Base-by-base conservation (phyloP, 192 early-diverging fungal genomes). In the Umbelopsis sp. region DNA sequence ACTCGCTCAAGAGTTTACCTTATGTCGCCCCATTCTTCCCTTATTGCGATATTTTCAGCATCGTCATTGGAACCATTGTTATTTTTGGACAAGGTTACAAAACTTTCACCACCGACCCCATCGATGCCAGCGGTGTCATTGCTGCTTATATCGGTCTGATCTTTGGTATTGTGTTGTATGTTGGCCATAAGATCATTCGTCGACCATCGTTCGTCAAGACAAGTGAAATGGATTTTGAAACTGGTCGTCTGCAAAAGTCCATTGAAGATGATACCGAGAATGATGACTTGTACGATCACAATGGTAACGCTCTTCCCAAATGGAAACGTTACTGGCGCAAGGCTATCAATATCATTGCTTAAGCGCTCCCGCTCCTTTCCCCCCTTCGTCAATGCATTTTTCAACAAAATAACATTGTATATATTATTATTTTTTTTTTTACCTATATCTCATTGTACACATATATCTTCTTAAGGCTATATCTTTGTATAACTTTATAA, bases 11-110 rank as follows among this genome's bases (percentile, higher is more conserved):
- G 6, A 79, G 83, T 12, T 81, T 97, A 23, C 92, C 93, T 0
- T 97, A 95, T 73, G 70, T 78, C 20, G 89, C 95, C 0, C 87
- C 89, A 1, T 80, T 92, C 25, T 94, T 87, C 75, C 93, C 94
- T 0, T 90, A 84, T 69, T 88, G 89, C 11, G 90, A 89, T 41
- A 84, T 90, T 58, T 84, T 91, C 46, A 86, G 93, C 12, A 80
- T 93, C 49, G 58, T 84, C 1, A 71, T 94, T 49, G 88, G 87
- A 8, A 44, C 78, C 12, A 81, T 91, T 58, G 88, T 85, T 53
- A 84, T 81, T 58, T 78, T 87, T 71, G 83, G 76, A 51, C 88
- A 85, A 72, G 88, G 79, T 11, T 89, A 85, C 73, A 82, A 71
- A 25, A 84, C 83, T 45, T 87, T 80, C 77, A 82, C 82, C 44